Evolutionary conservation across 2,329 filamentous ascomycete genomes (phyloP), one percentile per base, ranked within the genome.

Genomic region (Ophiostoma sp.): DNA sequence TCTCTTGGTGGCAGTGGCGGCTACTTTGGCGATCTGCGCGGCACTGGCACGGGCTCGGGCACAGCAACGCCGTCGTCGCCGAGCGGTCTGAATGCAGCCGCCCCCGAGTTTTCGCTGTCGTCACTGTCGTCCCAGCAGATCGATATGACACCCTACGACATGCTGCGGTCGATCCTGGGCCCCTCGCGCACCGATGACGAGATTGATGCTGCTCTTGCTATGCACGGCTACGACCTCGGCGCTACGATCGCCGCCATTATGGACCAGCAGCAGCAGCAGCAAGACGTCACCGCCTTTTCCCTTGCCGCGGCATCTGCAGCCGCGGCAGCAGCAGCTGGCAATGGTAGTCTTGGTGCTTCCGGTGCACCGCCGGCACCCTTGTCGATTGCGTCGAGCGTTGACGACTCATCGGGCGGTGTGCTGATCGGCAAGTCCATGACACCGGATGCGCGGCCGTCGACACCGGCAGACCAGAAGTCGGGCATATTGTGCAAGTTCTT

Each of bases 141-240:
- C 68, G 93, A 98, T 75, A 98, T 99, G 94, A 96, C 92, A 69
- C 94, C 95, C 0, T 97, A 97, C 78, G 95, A 99, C 76, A 98
- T 99, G 86, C 84, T 99, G 68, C 91, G 95, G 71, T 97, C 94
- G 5, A 96, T 99, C 55, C 83, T 99, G 40, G 92, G 94, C 64
- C 92, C 95, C 74, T 88, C 92, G 67, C 89, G 91, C 75, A 90
- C 92, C 2, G 94, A 98, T 74, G 93, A 98, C 66, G 95, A 99
- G 78, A 94, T 99, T 64, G 93, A 97, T 76, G 85, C 88, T n/a
- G 92, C 94, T 4, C 84, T 99, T 64, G 92, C 94, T 72, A 84
- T 87, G 69, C 94, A 97, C 76, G 90, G 91, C 68, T 99, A 97
- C 76, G 95, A 99, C 75, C 84, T 99, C 38, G 96, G 92, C 73